These are phyloP conservation scores for Blastosporella zonata DNA, from an alignment of 1,284 basidiomycete species.

Conservation along the genomic window DNA sequence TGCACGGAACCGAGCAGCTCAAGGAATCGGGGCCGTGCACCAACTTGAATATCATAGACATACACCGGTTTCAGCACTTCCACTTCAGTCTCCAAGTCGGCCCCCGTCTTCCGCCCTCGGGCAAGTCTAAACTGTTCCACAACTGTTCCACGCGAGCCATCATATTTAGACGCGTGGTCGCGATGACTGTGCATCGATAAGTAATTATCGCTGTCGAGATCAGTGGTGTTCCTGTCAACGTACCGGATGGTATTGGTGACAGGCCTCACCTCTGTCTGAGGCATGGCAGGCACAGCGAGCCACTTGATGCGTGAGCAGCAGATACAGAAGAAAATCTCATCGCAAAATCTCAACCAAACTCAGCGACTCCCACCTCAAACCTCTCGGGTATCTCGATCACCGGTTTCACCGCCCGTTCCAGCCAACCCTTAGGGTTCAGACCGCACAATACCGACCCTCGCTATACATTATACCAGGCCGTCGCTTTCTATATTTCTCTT, in stretches of 20 bases:
- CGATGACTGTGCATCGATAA: neutral
- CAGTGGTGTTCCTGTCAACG: constrained; percentile 6
- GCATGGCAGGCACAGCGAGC: too few species aligned
- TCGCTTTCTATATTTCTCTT: too few species aligned
- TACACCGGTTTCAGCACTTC: neutral
- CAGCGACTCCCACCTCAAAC: constrained; percentile 7
- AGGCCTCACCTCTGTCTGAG: neutral
- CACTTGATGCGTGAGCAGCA: neutral
- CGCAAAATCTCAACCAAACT: constrained; percentile 1
- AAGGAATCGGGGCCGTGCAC: neutral
- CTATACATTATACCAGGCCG: neutral
- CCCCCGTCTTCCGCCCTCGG: neutral
- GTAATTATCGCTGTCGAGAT: neutral
- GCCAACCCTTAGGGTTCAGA: neutral
- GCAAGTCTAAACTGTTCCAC: neutral
- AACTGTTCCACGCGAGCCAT: too few species aligned
- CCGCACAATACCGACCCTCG: neutral
- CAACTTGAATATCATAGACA: neutral
- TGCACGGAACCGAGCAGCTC: constrained; percentile 14
- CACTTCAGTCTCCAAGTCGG: neutral
- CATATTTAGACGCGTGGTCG: neutral
- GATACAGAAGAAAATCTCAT: neutral
- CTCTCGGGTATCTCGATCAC: neutral
- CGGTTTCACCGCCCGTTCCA: neutral
- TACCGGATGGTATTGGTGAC: neutral